Evolutionary conservation across 2,329 filamentous ascomycete species (phyloP).

Genomic region (Thyridium curvatum): DNA sequence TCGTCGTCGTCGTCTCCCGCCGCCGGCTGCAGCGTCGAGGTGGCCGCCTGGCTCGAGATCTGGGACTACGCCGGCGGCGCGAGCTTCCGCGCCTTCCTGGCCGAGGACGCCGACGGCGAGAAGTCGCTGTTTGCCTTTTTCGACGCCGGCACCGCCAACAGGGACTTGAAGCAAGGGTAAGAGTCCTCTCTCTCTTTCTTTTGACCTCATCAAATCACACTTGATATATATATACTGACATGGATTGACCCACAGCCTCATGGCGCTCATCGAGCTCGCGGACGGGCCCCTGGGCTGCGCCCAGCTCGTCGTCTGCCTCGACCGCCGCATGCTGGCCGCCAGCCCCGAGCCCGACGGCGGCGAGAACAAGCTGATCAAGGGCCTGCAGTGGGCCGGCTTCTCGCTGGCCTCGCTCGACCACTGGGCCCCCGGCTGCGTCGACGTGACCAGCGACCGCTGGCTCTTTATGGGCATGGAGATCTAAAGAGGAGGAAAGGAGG

Average conservation of each 20-base stretch:
- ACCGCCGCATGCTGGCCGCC: constrained; percentile 49
- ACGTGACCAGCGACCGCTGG: constrained; percentile 72
- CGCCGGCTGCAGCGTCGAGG: constrained; percentile 17
- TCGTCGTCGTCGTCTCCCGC: constrained; percentile 6
- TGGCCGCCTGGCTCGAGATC: constrained; percentile 66
- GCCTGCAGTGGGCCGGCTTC: constrained; percentile 90
- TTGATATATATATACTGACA: too few relatives aligned
- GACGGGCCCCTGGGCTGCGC: constrained; percentile 69
- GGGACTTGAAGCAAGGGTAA: constrained; percentile 83
- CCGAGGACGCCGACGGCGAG: constrained; percentile 49
- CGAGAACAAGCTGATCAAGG: constrained; percentile 64
- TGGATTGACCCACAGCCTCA: too few relatives aligned
- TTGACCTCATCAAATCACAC: neutral
- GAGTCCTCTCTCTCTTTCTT: constrained; percentile 22
- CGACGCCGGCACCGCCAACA: constrained; percentile 60
- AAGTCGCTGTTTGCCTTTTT: constrained; percentile 86
- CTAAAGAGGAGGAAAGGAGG: too few relatives aligned
- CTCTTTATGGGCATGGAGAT: constrained; percentile 85
- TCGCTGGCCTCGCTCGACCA: constrained; percentile 73
- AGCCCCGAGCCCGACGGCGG: constrained; percentile 41
- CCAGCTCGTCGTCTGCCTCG: constrained; percentile 74
- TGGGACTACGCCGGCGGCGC: constrained; percentile 82
- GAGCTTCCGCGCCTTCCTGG: constrained; percentile 81
- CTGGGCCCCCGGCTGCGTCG: constrained; percentile 53
- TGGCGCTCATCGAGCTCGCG: constrained; percentile 85